phyloP scores from a whole-genome alignment of 768 basidiomycete species.

The Suillus fuscotomentosus region DNA sequence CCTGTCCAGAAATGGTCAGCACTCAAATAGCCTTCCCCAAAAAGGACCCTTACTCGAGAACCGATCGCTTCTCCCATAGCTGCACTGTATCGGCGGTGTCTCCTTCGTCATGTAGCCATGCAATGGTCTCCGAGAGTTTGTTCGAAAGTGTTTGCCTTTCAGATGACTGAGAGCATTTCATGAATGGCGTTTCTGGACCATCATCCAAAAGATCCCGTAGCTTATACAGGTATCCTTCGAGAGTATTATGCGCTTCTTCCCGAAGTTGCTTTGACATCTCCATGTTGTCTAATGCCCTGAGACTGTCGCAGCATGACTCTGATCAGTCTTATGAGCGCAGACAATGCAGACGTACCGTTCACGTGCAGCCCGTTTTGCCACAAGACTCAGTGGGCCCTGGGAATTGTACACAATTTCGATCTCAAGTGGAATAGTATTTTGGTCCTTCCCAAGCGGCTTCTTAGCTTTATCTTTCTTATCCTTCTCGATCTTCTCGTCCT shows the following conservation, averaged over 20 bases:
- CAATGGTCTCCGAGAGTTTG: constrained; percentile 69
- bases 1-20: constrained; percentile 38
- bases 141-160: constrained; percentile 70
- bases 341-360: constrained; percentile 52
- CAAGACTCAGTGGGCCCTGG: constrained; percentile 71
- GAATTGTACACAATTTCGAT: constrained; percentile 60
- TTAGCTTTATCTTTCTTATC: constrained; percentile 35
- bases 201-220: constrained; percentile 80
- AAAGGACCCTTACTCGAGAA: constrained; percentile 67
- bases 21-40: neutral
- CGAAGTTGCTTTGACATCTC: constrained; percentile 75
- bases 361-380: constrained; percentile 72
- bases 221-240: constrained; percentile 94
- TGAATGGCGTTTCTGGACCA: constrained; percentile 69
- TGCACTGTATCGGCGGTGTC: constrained; percentile 79
- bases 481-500: constrained; percentile 37
- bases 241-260: constrained; percentile 87
- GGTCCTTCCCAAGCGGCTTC: constrained; percentile 37
- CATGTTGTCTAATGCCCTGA: constrained; percentile 74
- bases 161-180: constrained; percentile 72
- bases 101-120: constrained; percentile 83
- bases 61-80: constrained; percentile 71
- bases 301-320: constrained; percentile 40
- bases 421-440: constrained; percentile 65
- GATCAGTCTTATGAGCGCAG: constrained; percentile 3